Percentiles rank a stretch among this genome's conserved stretches.
Conservation (phyloP, 2,329 filamentous ascomycete genomes). For the Cordyceps javanica region DNA sequence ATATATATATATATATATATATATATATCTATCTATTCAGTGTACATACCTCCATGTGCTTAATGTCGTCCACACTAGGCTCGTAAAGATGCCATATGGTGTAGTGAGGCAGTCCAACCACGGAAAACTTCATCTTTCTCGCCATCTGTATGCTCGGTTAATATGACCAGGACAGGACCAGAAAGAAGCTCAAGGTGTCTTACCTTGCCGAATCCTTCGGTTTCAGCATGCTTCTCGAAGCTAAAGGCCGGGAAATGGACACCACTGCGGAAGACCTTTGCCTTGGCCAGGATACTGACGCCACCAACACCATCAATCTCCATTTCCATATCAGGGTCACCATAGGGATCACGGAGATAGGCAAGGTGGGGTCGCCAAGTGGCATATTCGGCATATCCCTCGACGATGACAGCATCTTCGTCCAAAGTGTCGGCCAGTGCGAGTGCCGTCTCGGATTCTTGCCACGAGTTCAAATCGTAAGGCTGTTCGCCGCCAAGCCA, state of each 20-base stretch:
- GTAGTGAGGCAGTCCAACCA: slow-evolving; percentile 93
- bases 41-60: slow-evolving; percentile 84
- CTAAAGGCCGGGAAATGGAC: slow-evolving; percentile 98
- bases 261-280: slow-evolving; percentile 86
- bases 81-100: slow-evolving; percentile 99
- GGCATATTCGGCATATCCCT: slow-evolving; percentile 97
- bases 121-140: slow-evolving; percentile 89
- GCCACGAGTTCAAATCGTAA: slow-evolving; percentile 98
- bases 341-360: slow-evolving; percentile 92
- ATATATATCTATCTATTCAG: too few species aligned
- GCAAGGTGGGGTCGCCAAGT: slow-evolving; percentile 97
- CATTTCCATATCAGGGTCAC: slow-evolving; percentile 99
- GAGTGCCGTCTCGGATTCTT: slow-evolving; percentile 94
- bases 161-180: background rate
- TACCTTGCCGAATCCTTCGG: slow-evolving; percentile 97
- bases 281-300: slow-evolving; percentile 95
- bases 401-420: slow-evolving; percentile 96
- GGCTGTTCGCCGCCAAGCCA: slow-evolving; percentile 98
- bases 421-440: slow-evolving; percentile 91
- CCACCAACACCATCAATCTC: slow-evolving; percentile 97
- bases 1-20: too few species aligned
- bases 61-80: slow-evolving; percentile 94
- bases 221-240: slow-evolving; percentile 97
- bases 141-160: slow-evolving; percentile 64
- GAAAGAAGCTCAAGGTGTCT: slow-evolving; percentile 16